Percentiles rank a stretch among this genome's conserved stretches.
These are phyloP conservation scores for Ophiocordyceps sinensis DNA, from an alignment of 2,329 filamentous ascomycete species.

Conservation along the genomic window DNA sequence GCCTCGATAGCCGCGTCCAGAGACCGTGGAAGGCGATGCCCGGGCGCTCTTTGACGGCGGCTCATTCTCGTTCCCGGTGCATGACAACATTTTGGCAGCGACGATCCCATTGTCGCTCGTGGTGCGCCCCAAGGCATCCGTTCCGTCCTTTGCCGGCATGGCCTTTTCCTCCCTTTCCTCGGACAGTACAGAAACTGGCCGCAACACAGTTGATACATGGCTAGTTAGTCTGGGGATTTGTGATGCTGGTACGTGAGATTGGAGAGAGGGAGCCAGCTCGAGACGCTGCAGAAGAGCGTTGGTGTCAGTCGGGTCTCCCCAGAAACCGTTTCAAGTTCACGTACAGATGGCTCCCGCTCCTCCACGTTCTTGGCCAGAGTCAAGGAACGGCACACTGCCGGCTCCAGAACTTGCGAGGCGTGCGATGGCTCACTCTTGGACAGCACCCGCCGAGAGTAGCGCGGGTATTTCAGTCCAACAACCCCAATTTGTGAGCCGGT, in stretches of 20 bases:
- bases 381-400: not conserved
- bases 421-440: conserved; percentile 31
- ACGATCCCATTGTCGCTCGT: not conserved
- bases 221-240: conserved; percentile 12
- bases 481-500: conserved; percentile 3
- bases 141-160: not conserved
- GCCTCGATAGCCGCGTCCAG: conserved; percentile 7
- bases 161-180: conserved; percentile 1
- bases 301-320: not conserved
- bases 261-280: conserved; percentile 12
- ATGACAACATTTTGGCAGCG: not conserved
- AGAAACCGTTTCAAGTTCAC: not conserved
- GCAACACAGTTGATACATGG: conserved; percentile 2
- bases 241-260: conserved; percentile 4
- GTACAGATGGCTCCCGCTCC: conserved; percentile 1
- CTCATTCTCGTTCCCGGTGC: conserved; percentile 4
- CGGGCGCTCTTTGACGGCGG: conserved; percentile 2
- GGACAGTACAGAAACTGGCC: conserved; percentile 2
- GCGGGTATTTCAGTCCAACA: conserved; percentile 16
- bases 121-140: not conserved
- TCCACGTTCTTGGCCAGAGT: not conserved
- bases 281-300: conserved; percentile 7
- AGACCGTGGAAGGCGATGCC: not conserved
- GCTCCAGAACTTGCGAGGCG: conserved; percentile 9
- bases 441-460: conserved; percentile 29